Conservation (phyloP, 2,329 filamentous ascomycete genomes). For the Fusarium newnesense region DNA sequence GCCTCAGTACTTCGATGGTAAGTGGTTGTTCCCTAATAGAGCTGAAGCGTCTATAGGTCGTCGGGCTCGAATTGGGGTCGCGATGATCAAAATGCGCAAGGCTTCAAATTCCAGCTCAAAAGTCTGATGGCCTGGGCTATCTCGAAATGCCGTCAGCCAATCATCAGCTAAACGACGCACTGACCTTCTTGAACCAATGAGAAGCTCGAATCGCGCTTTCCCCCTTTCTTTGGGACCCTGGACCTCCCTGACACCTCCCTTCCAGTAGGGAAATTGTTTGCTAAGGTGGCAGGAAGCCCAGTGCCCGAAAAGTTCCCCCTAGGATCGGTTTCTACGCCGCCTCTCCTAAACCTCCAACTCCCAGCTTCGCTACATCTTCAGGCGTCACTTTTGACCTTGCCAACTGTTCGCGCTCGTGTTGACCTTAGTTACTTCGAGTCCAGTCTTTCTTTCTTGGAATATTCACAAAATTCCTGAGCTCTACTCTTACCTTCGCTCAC, state of each 20-base stretch:
- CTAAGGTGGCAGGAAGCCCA: constrained; percentile 54
- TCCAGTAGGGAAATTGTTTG: constrained; percentile 60
- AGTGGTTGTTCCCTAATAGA: neutral
- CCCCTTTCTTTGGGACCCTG: constrained; percentile 57
- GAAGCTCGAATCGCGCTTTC: constrained; percentile 50
- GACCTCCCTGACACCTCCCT: constrained; percentile 47
- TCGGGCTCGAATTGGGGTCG: constrained; percentile 30
- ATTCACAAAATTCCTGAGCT: constrained; percentile 39
- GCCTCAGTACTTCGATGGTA: constrained; percentile 11
- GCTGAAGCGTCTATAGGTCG: constrained; percentile 23
- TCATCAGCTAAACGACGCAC: constrained; percentile 47
- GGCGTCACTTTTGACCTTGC: constrained; percentile 40
- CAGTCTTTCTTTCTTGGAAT: constrained; percentile 45
- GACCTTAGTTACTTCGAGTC: constrained; percentile 29
- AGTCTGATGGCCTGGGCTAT: constrained; percentile 46
- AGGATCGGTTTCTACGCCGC: constrained; percentile 43
- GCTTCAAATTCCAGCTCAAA: constrained; percentile 44
- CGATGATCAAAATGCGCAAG: constrained; percentile 39
- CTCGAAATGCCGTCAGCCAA: constrained; percentile 45
- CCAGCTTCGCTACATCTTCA: constrained; percentile 42
- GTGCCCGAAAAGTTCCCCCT: constrained; percentile 55
- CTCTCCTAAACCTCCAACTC: constrained; percentile 45
- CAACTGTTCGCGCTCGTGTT: constrained; percentile 36
- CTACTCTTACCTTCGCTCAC: constrained; percentile 44
- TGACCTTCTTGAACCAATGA: constrained; percentile 45